These are phyloP conservation scores for Aspergillus sp. DNA, from an alignment of 2,329 filamentous ascomycete species.

Conservation along the genomic window DNA sequence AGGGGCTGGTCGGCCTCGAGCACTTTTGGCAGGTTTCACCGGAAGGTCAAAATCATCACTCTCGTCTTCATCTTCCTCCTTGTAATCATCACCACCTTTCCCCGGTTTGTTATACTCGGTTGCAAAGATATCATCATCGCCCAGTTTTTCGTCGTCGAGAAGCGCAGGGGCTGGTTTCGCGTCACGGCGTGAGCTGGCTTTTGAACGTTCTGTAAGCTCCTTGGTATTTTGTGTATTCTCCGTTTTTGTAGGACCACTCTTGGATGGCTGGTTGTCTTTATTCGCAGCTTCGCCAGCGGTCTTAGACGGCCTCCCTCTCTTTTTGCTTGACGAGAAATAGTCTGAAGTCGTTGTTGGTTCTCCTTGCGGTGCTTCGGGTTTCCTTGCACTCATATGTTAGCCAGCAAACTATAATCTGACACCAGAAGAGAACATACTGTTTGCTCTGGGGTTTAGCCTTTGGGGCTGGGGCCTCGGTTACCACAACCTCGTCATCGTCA, in stretches of 20 bases:
- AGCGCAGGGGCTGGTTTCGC: conserved; percentile 36
- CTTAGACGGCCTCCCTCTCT: conserved; percentile 50
- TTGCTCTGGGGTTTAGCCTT: conserved; percentile 44
- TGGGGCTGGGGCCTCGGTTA: conserved; percentile 35
- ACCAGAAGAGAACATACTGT: conserved; percentile 44
- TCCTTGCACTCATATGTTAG: conserved; percentile 31
- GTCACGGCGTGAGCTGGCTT: conserved; percentile 16
- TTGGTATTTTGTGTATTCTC: conserved; percentile 31
- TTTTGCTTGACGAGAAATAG: conserved; percentile 62
- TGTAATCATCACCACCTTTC: conserved; percentile 67
- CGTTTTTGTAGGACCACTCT: conserved; percentile 8
- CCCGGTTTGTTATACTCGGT: conserved; percentile 66
- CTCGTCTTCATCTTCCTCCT: conserved; percentile 55
- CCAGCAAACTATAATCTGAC: neutral
- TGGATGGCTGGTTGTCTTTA: conserved; percentile 18
- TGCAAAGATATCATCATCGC: conserved; percentile 80
- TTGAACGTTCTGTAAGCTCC: conserved; percentile 49
- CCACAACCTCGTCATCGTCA: conserved; percentile 63
- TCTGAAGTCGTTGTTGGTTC: conserved; percentile 62
- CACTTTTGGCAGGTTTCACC: conserved; percentile 59
- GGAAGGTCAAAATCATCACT: conserved; percentile 61
- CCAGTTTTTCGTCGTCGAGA: conserved; percentile 66
- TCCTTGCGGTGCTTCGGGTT: conserved; percentile 51
- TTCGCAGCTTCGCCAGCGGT: conserved; percentile 21
- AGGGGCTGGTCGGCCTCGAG: conserved; percentile 45